phyloP scores from a whole-genome alignment of 2,329 filamentous ascomycete genomes.

The Pleurostoma richardsiae region DNA sequence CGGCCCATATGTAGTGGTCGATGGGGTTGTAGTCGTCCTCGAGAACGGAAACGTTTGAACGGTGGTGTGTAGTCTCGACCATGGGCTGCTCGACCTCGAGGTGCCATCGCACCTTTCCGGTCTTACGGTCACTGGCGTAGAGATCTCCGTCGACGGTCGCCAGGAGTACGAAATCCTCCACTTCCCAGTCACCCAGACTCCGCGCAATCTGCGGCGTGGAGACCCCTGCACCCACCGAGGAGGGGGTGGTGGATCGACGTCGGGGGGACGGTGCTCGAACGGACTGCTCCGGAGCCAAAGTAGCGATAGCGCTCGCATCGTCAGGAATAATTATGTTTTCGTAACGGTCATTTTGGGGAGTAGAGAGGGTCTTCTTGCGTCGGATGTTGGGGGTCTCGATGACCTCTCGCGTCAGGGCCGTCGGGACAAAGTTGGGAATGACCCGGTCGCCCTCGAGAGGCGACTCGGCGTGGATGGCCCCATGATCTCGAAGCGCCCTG shows the following conservation, averaged over 20 bases:
- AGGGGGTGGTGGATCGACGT: constrained; percentile 55
- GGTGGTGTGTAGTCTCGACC: constrained; percentile 83
- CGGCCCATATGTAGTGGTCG: constrained; percentile 90
- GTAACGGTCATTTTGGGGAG: constrained; percentile 9
- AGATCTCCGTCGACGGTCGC: constrained; percentile 98
- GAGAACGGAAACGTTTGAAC: constrained; percentile 58
- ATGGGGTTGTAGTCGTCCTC: constrained; percentile 59
- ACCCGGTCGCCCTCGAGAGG: constrained; percentile 8
- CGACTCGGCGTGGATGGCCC: constrained; percentile 3
- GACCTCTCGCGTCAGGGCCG: constrained; percentile 9
- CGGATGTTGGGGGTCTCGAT: constrained; percentile 7
- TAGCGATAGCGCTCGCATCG: constrained; percentile 94
- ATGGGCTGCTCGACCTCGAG: constrained; percentile 80
- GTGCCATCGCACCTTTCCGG: constrained; percentile 80
- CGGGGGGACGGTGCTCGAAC: constrained; percentile 89
- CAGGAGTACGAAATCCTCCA: constrained; percentile 99
- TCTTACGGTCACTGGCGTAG: constrained; percentile 84
- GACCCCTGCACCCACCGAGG: constrained; percentile 52
- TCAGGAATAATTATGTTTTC: constrained; percentile 35
- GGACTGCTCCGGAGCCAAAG: constrained; percentile 93
- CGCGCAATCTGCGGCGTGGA: constrained; percentile 89
- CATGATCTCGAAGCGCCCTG: neutral
- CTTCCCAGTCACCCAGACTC: constrained; percentile 98
- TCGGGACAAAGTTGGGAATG: constrained; percentile 11
- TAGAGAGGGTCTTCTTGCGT: neutral